Percentiles rank a stretch among this genome's conserved stretches.
Conservation (phyloP, 495 filamentous ascomycete genomes). For the Neurospora sp. region DNA sequence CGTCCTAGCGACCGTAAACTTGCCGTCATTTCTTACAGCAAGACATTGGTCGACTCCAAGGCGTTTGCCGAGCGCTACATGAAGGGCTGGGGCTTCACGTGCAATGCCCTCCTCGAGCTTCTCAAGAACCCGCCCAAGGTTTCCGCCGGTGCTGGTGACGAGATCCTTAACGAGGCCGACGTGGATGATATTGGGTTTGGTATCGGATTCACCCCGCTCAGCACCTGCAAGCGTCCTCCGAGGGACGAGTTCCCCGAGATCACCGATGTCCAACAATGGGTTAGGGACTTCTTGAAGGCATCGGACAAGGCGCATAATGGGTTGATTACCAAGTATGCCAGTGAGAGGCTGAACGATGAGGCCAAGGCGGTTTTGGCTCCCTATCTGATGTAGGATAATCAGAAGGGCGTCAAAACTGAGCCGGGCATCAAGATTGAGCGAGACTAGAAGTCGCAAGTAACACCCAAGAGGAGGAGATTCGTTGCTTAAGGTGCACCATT, state of each 20-base stretch:
- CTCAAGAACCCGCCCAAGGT: constrained; percentile 78
- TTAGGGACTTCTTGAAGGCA: constrained; percentile 55
- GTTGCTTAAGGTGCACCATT: background rate
- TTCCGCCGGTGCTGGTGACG: constrained; percentile 50
- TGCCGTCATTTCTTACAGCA: constrained; percentile 83
- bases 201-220: constrained; percentile 82
- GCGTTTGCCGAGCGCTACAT: constrained; percentile 66
- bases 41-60: constrained; percentile 71
- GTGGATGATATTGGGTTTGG: constrained; percentile 92
- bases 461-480: background rate
- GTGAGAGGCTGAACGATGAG: constrained; percentile 28
- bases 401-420: background rate
- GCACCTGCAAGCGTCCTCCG: constrained; percentile 62
- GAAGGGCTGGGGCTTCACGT: constrained; percentile 84
- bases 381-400: constrained; percentile 25
- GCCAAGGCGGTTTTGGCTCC: constrained; percentile 29
- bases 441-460: background rate
- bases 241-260: constrained; percentile 77
- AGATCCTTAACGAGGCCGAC: constrained; percentile 70
- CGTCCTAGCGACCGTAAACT: constrained; percentile 85
- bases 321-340: constrained; percentile 25
- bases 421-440: background rate
- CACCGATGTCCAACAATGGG: constrained; percentile 69
- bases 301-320: constrained; percentile 35
- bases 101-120: constrained; percentile 74